Base-by-base conservation (phyloP, 768 basidiomycete genomes). In the Leccinum boreale region DNA sequence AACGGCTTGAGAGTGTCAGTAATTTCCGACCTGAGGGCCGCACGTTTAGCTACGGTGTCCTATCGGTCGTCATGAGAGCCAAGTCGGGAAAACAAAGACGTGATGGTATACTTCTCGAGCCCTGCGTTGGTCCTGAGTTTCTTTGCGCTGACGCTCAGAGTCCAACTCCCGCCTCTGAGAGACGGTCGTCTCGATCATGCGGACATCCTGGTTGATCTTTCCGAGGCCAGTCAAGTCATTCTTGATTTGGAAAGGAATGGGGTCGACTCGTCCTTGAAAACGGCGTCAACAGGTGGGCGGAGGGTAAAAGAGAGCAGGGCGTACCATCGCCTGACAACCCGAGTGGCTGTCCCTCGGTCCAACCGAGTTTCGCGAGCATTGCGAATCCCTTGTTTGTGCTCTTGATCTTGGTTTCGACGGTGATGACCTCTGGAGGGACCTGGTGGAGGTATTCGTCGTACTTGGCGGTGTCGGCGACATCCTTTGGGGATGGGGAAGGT, bases 111-210 rank as follows among this genome's bases (percentile, higher is more conserved):
- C 92, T 80, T 92, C 88, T 69, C 91, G 82, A 26, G 79, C 78
- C 65, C 72, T 77, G 33, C 89, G 85, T 65, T 93, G 89, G 46
- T 89, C 87, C 53, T 85, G 88, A 0, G 84, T 90, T 72, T 94
- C 92, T 67, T 84, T 88, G 52, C 79, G 83, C 68, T 90, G 88
- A 35, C 89, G 81, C 69, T 93, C 92, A 3, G 91, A 91, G 65
- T 92, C 90, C 15, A 94, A 73, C 45, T 75, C 88, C 11, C 91
- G 85, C 29, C 92, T 83, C 64, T 90, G 88, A 8, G 90, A 87
- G 24, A 92, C 91, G 8, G 90, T 92, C 0, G 87, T 85, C 70
- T 92, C 90, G 48, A 92, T 89, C 85, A 92, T 87, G 42, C 84
- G 83, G 44, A 89, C 82, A 69, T 94, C 92, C 68, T 91, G 89